Conservation (phyloP, 2,329 filamentous ascomycete species). For the Pseudogymnoascus sp. region DNA sequence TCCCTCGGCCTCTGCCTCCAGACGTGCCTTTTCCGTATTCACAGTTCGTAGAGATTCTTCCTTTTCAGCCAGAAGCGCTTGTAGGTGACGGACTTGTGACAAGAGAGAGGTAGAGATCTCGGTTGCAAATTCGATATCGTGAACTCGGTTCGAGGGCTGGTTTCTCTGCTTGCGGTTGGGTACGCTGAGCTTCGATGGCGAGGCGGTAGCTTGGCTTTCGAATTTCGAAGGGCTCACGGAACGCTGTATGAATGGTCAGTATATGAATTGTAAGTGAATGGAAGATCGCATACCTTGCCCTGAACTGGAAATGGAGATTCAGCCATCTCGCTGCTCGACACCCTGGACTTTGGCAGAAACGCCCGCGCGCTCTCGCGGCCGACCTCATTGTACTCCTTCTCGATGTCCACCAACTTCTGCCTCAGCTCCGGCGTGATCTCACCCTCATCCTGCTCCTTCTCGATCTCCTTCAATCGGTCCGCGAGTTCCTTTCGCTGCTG, state of each 20-base stretch:
- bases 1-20: constrained; percentile 77
- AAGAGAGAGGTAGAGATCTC: constrained; percentile 94
- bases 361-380: constrained; percentile 83
- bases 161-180: constrained; percentile 86
- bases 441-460: constrained; percentile 66
- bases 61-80: constrained; percentile 76
- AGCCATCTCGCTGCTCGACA: constrained; percentile 60
- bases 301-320: constrained; percentile 41
- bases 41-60: constrained; percentile 77
- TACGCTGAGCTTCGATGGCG: constrained; percentile 81
- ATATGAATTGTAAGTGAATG: constrained; percentile 10
- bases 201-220: constrained; percentile 75
- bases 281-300: constrained; percentile 35
- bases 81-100: constrained; percentile 86
- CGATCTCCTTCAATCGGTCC: constrained; percentile 77
- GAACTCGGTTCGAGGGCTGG: constrained; percentile 77
- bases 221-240: constrained; percentile 72
- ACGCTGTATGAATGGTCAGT: constrained; percentile 41
- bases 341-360: constrained; percentile 77
- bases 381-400: constrained; percentile 92
- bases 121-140: constrained; percentile 97
- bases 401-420: constrained; percentile 75
- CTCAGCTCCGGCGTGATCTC: constrained; percentile 80
- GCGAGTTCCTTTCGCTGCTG: constrained; percentile 79
- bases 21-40: constrained; percentile 66